Evolutionary conservation across 805 yeast genomes (phyloP).

Genomic region (Suhomyces faveliae): DNA sequence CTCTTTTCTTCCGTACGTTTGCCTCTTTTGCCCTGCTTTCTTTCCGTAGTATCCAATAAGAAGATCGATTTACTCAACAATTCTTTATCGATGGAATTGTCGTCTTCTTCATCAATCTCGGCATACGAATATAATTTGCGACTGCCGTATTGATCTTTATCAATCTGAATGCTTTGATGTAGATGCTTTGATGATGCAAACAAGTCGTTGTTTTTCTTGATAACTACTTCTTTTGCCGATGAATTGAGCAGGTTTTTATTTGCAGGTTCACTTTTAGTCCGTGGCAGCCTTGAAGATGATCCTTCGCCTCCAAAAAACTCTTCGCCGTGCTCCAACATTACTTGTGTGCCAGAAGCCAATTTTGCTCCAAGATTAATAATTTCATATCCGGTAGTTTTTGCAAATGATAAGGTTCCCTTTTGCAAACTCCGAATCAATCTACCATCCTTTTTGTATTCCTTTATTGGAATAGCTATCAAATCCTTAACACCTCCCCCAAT

Average conservation of each 20-base stretch:
- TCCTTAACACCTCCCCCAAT: slow-evolving; percentile 78
- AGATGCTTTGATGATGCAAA: slow-evolving; percentile 28
- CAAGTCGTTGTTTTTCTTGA: neutral
- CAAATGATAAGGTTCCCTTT: slow-evolving; percentile 71
- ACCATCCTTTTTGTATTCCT: slow-evolving; percentile 74
- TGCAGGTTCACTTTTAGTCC: neutral
- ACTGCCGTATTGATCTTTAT: slow-evolving; percentile 20
- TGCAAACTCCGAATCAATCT: slow-evolving; percentile 66
- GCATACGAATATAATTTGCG: slow-evolving; percentile 29
- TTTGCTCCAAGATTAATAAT: slow-evolving; percentile 78
- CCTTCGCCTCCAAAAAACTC: slow-evolving; percentile 77
- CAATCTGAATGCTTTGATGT: slow-evolving; percentile 18
- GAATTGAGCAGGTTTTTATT: neutral
- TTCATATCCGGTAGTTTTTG: slow-evolving; percentile 78
- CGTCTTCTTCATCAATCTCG: slow-evolving; percentile 32
- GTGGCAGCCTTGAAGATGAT: slow-evolving; percentile 40
- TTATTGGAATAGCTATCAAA: slow-evolving; percentile 67
- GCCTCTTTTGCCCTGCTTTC: neutral
- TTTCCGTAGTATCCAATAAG: slow-evolving; percentile 15
- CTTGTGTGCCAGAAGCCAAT: slow-evolving; percentile 85
- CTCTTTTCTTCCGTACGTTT: slow-evolving; percentile 22
- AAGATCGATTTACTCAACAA: slow-evolving; percentile 24
- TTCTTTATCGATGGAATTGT: slow-evolving; percentile 14
- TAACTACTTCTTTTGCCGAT: neutral
- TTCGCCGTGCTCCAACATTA: slow-evolving; percentile 75